Evolutionary conservation across 371 early-diverging fungal genomes (phyloP).

Genomic region (Coemansia sp.): DNA sequence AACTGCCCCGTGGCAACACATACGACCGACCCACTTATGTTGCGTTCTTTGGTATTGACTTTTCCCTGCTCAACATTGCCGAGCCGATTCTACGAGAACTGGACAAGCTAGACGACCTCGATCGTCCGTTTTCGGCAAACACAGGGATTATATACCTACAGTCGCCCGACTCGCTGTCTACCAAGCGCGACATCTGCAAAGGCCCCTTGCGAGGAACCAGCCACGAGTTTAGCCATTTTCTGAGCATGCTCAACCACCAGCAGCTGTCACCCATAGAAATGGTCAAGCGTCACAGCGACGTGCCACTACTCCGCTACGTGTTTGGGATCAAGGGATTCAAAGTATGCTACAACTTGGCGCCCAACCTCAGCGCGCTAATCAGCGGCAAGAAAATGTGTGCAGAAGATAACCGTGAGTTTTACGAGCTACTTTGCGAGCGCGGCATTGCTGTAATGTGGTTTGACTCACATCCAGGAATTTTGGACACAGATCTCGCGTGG

Average conservation of each 20-base stretch:
- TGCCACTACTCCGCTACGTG: conserved; percentile 23
- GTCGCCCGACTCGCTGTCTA: conserved; percentile 33
- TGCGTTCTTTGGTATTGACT: conserved; percentile 13
- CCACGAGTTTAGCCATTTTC: conserved; percentile 25
- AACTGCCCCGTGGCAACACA: conserved; percentile 13
- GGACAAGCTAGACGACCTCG: conserved; percentile 38
- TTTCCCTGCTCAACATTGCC: conserved; percentile 5
- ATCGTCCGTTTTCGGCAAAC: conserved; percentile 31
- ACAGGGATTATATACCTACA: conserved; percentile 35
- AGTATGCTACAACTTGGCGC: conserved; percentile 41
- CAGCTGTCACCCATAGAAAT: conserved; percentile 12
- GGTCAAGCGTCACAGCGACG: conserved; percentile 16
- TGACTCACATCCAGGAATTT: conserved; percentile 25
- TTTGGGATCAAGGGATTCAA: conserved; percentile 25
- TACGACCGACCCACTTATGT: conserved; percentile 8
- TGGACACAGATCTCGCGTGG: conserved; percentile 31
- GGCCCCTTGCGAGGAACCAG: conserved; percentile 43
- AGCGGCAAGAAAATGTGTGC: conserved; percentile 21
- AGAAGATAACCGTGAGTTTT: conserved; percentile 28
- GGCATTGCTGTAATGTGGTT: conserved; percentile 45
- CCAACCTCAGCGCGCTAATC: conserved; percentile 45
- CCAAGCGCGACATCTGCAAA: conserved; percentile 22
- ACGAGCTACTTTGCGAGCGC: conserved; percentile 17
- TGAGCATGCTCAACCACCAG: conserved; percentile 16
- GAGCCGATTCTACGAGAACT: conserved; percentile 28